Conservation (phyloP, 331 rosid genomes). For the Acacia pycnantha region DNA sequence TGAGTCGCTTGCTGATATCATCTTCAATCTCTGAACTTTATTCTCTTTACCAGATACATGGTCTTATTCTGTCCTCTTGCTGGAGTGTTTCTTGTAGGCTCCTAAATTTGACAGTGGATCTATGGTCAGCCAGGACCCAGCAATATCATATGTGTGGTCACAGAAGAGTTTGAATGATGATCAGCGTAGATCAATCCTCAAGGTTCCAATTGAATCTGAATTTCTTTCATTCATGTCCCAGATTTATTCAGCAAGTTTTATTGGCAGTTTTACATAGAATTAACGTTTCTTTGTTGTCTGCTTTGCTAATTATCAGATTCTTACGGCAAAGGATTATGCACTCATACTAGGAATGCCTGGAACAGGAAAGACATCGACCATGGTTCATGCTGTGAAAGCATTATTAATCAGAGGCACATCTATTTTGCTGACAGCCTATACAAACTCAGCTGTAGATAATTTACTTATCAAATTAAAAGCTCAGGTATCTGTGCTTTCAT, state of each 20-base stretch:
- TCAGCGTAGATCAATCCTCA: constrained; percentile 88
- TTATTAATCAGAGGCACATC: constrained; percentile 87
- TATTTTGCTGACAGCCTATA: constrained; percentile 90
- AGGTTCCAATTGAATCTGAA: constrained; percentile 52
- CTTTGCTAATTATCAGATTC: constrained; percentile 59
- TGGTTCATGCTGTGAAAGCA: constrained; percentile 99
- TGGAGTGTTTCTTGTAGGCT: constrained; percentile 54
- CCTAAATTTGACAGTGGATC: constrained; percentile 92
- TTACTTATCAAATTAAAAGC: constrained; percentile 83
- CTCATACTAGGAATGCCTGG: constrained; percentile 99
- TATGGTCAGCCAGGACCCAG: constrained; percentile 89
- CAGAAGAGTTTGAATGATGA: constrained; percentile 78
- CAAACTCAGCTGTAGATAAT: constrained; percentile 96
- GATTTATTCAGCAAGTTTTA: constrained; percentile 22
- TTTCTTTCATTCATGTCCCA: constrained; percentile 17
- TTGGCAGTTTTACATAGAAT: constrained; percentile 15
- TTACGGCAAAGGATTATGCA: constrained; percentile 83
- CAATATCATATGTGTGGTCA: constrained; percentile 80
- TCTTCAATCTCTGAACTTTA: constrained; percentile 14
- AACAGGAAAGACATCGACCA: constrained; percentile 94
- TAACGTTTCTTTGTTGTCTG: constrained; percentile 17
- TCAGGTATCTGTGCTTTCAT: constrained; percentile 50
- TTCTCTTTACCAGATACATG: constrained; percentile 18
- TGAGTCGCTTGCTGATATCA: constrained; percentile 29
- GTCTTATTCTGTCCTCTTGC: constrained; percentile 24